Evolutionary conservation across 2,329 filamentous ascomycete genomes (phyloP).

Genomic region (Exutisphaerella laricina): DNA sequence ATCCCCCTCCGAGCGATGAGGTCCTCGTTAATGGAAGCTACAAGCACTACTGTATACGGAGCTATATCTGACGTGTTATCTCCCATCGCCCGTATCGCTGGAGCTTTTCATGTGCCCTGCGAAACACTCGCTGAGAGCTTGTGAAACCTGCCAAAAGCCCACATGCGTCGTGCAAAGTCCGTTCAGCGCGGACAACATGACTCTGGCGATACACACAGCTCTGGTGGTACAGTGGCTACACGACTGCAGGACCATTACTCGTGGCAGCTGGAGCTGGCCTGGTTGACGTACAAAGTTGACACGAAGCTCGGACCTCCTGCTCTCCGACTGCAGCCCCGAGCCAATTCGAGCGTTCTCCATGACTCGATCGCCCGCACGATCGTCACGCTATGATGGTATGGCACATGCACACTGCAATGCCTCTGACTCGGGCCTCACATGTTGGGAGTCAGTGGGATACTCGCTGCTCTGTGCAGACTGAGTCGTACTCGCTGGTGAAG

Average conservation of each 20-base stretch:
- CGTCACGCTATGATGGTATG: constrained; percentile 8
- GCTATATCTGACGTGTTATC: neutral
- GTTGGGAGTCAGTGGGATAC: constrained; percentile 7
- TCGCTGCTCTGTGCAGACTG: constrained; percentile 1
- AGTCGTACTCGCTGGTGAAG: constrained; percentile 4
- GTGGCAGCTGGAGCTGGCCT: constrained; percentile 1
- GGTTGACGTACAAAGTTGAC: neutral
- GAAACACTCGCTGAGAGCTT: neutral
- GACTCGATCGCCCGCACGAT: constrained; percentile 6
- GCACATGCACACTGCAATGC: constrained; percentile 6
- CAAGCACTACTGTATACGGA: neutral
- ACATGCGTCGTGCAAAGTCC: neutral
- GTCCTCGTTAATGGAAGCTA: neutral
- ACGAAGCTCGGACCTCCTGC: neutral
- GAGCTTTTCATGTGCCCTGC: neutral
- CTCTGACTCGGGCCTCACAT: no score
- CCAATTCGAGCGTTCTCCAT: constrained; percentile 5
- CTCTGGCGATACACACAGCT: constrained; percentile 6
- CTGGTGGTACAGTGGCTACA: neutral
- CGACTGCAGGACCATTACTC: constrained; percentile 9
- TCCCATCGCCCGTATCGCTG: neutral
- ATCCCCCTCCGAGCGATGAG: neutral
- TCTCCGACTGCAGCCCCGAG: neutral
- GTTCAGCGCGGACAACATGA: neutral
- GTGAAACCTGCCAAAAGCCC: neutral